A percentile compares a stretch with the other conserved stretches of the same genome.
Conservation (phyloP, 495 filamentous ascomycete species). For the Penicillium waksmanii region DNA sequence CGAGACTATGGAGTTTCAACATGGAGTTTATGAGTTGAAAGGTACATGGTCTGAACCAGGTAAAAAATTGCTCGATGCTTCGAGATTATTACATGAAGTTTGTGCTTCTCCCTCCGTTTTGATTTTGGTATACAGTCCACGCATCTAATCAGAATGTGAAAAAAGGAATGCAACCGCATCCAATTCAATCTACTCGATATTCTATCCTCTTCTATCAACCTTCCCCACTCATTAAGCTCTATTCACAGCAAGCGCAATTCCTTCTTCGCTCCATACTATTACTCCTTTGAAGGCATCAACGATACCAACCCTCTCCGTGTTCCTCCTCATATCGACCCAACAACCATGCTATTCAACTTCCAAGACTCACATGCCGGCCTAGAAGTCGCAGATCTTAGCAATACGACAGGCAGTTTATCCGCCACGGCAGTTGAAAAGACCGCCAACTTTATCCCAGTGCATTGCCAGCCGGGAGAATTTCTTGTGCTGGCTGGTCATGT, state of each 20-base stretch:
- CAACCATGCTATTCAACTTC: background rate
- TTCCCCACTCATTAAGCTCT: background rate
- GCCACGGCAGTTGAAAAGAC: background rate
- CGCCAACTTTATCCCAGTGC: background rate
- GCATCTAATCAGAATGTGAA: background rate
- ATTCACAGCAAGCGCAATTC: background rate
- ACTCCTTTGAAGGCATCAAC: background rate
- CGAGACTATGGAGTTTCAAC: background rate
- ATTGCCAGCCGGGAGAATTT: background rate
- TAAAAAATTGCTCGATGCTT: background rate
- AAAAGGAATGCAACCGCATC: background rate
- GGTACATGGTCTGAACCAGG: background rate
- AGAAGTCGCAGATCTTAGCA: background rate
- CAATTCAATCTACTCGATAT: background rate
- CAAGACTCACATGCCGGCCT: background rate
- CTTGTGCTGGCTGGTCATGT: background rate
- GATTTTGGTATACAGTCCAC: background rate
- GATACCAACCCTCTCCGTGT: background rate
- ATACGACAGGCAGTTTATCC: background rate
- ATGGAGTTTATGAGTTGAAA: background rate
- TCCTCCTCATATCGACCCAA: background rate
- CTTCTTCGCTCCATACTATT: background rate
- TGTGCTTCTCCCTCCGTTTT: background rate
- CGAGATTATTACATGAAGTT: background rate
- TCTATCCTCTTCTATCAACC: background rate